phyloP scores from a whole-genome alignment of 257 asterid species.

The Solanum sparsipilum region DNA sequence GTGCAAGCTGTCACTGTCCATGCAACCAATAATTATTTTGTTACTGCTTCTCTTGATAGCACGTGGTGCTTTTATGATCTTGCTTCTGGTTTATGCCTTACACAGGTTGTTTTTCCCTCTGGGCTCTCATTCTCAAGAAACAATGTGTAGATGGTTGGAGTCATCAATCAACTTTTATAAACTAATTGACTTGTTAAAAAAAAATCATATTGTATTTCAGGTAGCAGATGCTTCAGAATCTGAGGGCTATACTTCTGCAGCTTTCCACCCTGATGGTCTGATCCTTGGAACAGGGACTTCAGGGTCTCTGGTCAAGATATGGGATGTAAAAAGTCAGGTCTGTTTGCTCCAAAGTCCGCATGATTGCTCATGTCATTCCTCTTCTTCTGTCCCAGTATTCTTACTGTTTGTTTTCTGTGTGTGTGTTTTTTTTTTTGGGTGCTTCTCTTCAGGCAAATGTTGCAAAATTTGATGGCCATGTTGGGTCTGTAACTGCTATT shows the following conservation, averaged over 20 bases:
- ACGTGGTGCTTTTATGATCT: conserved; percentile 97
- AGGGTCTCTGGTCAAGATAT: conserved; percentile 62
- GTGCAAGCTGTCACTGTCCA: conserved; percentile 97
- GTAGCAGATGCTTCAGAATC: conserved; percentile 65
- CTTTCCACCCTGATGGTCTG: conserved; percentile 99
- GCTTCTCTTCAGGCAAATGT: conserved; percentile 49
- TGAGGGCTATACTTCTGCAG: conserved; percentile 83
- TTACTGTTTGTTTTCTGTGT: not conserved
- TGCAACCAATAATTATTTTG: conserved; percentile 84
- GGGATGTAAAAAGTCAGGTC: conserved; percentile 99
- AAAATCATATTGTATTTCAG: conserved; percentile 23
- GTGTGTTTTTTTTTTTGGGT: not conserved
- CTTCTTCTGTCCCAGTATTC: not conserved
- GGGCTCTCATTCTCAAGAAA: not conserved
- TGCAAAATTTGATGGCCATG: conserved; percentile 82
- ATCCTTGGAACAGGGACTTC: conserved; percentile 96
- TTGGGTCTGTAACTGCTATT: conserved; percentile 77
- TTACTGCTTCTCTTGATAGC: conserved; percentile 88
- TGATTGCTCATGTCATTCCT: not conserved
- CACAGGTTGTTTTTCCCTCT: conserved; percentile 49
- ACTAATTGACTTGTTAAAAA: not conserved
- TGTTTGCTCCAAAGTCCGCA: not conserved
- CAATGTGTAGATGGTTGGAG: not conserved
- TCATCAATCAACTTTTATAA: not conserved
- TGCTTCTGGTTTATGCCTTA: conserved; percentile 83